Base-by-base conservation (phyloP, 1,139 yeast species). In the Saccharomyces hybrid region DNA sequence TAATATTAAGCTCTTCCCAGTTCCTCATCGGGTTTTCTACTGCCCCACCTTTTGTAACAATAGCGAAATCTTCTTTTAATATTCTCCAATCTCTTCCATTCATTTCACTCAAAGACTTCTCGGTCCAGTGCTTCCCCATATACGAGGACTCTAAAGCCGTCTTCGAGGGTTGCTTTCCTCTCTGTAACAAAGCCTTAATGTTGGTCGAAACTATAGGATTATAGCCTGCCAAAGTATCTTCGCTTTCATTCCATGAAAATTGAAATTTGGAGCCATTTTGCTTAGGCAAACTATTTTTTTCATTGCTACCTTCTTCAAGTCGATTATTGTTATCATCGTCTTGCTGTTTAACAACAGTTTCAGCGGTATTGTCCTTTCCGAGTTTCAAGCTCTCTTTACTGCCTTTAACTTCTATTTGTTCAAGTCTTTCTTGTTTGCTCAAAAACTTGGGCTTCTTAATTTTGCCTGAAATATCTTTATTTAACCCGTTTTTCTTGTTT, bases 61-160 rank as follows among this genome's bases (percentile, higher is more conserved):
- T 89, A 58, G 78, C 79, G 67, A 75, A 88, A 62, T 91, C 96
- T 64, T 89, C 96, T 60, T 79, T 81, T 67, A 91, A 75, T 50
- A 89, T 86, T 57, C 97, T 77, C 98, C 98, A 93, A 68, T 93
- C 99, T 57, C 97, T 75, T 0, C 77, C 73, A 0, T 80, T 79
- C 99, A 93, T 90, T 49, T 80, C 77, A 0, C 71, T 71, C 2
- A 84, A 68, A 0, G 78, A 67, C 65, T 93, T 93, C 50, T 82
- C 75, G 0, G 81, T 72, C 98, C 98, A 93, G 61, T 84, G 93
- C 11, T 70, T 59, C 24, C 71, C 65, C 60, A 67, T 55, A 47
- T 62, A 59, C 14, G 58, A n/a, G 34, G 62, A 51, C 52, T 58
- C 60, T 26, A 58, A 4, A 42, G 58, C 5, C 50, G 9, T 44